These are phyloP conservation scores for Rhizoclosmatium hyalinum DNA, from an alignment of 371 early-diverging fungal species.

Conservation along the genomic window DNA sequence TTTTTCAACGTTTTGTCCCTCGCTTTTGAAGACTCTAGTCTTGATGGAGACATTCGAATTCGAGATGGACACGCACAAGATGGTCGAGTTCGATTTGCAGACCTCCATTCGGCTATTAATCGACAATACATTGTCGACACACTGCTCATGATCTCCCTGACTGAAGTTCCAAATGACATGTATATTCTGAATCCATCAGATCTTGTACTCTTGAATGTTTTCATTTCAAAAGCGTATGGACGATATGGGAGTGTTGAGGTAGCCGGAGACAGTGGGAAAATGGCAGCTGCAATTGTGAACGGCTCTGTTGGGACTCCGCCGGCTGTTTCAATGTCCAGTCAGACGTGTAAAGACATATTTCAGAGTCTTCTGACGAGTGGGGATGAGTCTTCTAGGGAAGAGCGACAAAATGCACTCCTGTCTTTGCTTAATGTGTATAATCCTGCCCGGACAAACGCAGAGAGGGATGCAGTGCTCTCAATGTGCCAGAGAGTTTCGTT, in stretches of 20 bases:
- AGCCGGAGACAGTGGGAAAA: not conserved
- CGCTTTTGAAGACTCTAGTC: conserved; percentile 75
- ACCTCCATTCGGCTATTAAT: conserved; percentile 53
- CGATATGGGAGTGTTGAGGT: conserved; percentile 48
- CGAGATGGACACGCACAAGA: conserved; percentile 62
- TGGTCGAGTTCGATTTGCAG: conserved; percentile 59
- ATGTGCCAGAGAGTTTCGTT: conserved; percentile 73
- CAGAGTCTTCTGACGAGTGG: conserved; percentile 60
- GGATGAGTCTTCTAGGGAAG: conserved; percentile 52
- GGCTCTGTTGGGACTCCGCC: conserved; percentile 53
- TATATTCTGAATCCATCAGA: not conserved
- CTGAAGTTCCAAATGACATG: not conserved
- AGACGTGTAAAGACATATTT: conserved; percentile 67
- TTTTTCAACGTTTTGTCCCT: conserved; percentile 70
- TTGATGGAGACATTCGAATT: conserved; percentile 66
- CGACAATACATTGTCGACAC: conserved; percentile 80
- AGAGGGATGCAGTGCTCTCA: conserved; percentile 62
- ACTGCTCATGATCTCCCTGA: conserved; percentile 54
- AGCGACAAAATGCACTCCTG: conserved; percentile 74
- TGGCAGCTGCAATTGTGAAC: conserved; percentile 5
- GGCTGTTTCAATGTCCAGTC: conserved; percentile 65
- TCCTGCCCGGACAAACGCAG: conserved; percentile 29
- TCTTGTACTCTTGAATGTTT: conserved; percentile 68
- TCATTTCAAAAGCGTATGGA: conserved; percentile 71
- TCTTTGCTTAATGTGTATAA: conserved; percentile 69